phyloP scores from a whole-genome alignment of 306 rosid species.

The Herpetospermum pedunculosum region DNA sequence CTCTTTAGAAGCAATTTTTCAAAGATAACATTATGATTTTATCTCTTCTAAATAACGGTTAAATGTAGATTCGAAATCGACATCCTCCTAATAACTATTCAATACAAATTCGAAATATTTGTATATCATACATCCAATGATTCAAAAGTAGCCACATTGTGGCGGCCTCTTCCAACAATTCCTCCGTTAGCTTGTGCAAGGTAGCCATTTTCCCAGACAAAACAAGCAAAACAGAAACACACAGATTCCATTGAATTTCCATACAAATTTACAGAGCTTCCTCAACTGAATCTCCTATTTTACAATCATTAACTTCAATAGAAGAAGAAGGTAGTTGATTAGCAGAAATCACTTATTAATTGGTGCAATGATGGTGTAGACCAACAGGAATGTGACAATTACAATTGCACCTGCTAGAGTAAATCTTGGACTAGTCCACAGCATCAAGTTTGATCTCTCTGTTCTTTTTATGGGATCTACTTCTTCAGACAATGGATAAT shows the following conservation, averaged over 20 bases:
- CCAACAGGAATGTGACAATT: constrained; percentile 54
- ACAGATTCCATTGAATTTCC: neutral
- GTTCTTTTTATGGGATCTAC: constrained; percentile 83
- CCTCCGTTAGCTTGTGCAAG: neutral
- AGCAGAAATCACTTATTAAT: constrained; percentile 16
- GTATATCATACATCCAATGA: too few species aligned
- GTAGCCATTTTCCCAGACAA: neutral
- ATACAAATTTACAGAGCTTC: neutral
- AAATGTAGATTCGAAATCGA: too few species aligned
- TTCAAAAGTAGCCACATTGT: too few species aligned
- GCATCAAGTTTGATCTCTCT: constrained; percentile 71
- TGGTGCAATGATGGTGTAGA: constrained; percentile 78
- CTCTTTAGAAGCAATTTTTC: too few species aligned
- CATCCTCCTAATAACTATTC: too few species aligned
- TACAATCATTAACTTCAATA: neutral
- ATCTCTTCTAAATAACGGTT: too few species aligned
- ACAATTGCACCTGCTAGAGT: constrained; percentile 67
- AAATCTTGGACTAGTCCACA: constrained; percentile 87
- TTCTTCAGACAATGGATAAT: constrained; percentile 72
- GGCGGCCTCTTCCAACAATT: too few species aligned
- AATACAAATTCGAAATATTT: too few species aligned
- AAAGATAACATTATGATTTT: too few species aligned
- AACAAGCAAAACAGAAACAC: neutral
- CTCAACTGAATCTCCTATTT: neutral
- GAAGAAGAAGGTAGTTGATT: neutral